A percentile compares a stretch with the other conserved stretches of the same genome.
Evolutionary conservation across 2,329 filamentous ascomycete species (phyloP).

Genomic region (Canariomyces notabilis): DNA sequence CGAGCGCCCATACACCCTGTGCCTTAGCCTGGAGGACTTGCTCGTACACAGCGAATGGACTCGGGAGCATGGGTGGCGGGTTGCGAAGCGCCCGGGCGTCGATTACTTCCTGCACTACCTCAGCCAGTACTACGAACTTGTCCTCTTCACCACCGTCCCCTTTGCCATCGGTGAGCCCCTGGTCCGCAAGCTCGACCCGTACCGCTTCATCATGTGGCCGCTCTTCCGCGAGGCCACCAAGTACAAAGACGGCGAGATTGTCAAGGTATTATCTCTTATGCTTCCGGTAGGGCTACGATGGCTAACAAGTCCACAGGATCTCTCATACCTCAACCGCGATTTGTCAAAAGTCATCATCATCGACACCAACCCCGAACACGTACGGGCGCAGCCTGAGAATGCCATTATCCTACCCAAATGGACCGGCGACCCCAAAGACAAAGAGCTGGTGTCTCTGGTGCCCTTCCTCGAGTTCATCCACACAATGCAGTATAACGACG

Average conservation of each 20-base stretch:
- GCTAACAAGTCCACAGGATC: conserved; percentile 54
- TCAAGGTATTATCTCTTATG: conserved; percentile 64
- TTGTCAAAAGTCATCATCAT: conserved; percentile 92
- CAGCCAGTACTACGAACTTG: conserved; percentile 95
- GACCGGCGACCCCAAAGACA: conserved; percentile 78
- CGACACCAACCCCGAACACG: conserved; percentile 78
- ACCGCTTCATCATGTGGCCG: conserved; percentile 91
- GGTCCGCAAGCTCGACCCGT: conserved; percentile 89
- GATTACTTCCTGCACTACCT: conserved; percentile 98
- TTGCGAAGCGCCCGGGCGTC: conserved; percentile 89
- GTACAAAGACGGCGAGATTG: conserved; percentile 90
- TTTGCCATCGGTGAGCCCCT: conserved; percentile 81
- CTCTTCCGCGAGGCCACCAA: conserved; percentile 95
- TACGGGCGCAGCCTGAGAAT: conserved; percentile 91
- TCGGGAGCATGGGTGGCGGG: conserved; percentile 88
- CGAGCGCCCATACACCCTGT: conserved; percentile 84
- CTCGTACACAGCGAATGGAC: conserved; percentile 94
- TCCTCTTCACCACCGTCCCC: conserved; percentile 88
- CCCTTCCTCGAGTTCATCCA: conserved; percentile 97
- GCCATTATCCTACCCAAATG: conserved; percentile 88
- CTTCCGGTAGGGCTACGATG: background rate
- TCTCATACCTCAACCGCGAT: conserved; percentile 96
- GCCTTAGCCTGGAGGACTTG: conserved; percentile 88
- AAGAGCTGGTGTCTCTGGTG: conserved; percentile 80
- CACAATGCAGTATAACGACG: conserved; percentile 85